Base-by-base conservation (phyloP, 805 yeast species). In the Kregervanrija pseudodelftensis region DNA sequence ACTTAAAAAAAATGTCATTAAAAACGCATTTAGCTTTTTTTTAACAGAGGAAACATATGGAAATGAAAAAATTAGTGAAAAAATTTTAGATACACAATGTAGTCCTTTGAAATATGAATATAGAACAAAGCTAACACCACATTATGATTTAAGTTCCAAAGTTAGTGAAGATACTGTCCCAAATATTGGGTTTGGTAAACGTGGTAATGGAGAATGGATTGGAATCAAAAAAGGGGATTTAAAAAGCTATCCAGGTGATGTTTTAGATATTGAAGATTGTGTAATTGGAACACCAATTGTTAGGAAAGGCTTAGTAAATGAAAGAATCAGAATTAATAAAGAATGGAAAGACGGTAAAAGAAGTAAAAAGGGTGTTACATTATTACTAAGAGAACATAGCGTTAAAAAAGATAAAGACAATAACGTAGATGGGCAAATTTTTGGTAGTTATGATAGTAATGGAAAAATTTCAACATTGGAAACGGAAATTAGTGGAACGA, bases 61-160 rank as follows among this genome's bases (percentile, higher is more conserved):
- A 16, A 30, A 34, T 28, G 36, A 42, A 15, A 39, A 48, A 16
- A 47, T 52, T 49, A 52, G 60, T 11, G 66, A 64, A 0, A 58
- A 66, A 38, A 68, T 91, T 33, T 74, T 74, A 2, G 64, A 69
- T 1, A 64, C 70, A 5, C 53, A 63, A 30, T 54, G 59, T n/a
- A 85, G 95, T 10, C 99, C 99, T 4, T 66, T 79, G 45, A 73
- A 81, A 52, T 85, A 73, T 60, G 71, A 73, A 33, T 93, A 93
- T 65, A 73, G 99, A 60, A 93, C 99, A 0, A 93, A 93, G 60
- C 73, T 93, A 36, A 93, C 99, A 0, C 99, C 99, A 5, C 99
- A 93, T 66, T 93, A 90, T 64, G 79, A 56, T 49, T 47, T 50
- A n/a, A 50, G 51, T 39, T 43, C 51, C 15, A 43, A 48, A 31